Evolutionary conservation across 2,329 filamentous ascomycete genomes (phyloP), one percentile per base, ranked within the genome.

Genomic region (Aspergillus chevalieri): DNA sequence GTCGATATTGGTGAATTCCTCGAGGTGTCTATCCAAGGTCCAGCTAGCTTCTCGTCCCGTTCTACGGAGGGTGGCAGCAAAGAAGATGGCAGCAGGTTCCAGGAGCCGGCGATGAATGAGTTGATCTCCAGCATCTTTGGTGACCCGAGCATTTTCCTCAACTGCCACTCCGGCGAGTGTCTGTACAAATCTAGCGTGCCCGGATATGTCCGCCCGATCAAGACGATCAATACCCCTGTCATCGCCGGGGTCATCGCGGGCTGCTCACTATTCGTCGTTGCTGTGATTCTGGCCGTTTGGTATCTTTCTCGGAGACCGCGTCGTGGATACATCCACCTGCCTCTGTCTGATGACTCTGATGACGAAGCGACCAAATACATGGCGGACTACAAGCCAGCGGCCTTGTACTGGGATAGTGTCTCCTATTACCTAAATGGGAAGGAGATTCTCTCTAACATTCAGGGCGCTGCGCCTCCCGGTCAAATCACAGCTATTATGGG

Each of bases 401-500:
- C 90, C 0, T 72, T 98, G 28, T 87, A 88, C 57, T 98, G 96
- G 60, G 84, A 94, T 50, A 86, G 94, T 52, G 86, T 98, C 3
- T 83, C 84, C 0, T 98, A 98, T 65, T 78, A 80, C 19, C 78
- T 98, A 34, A 95, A 94, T 56, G 89, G 89, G 36, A 96, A 89
- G 70, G 79, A 87, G 47, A 96, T 98, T 43, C 76, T 98, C 2
- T 79, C 80, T 14, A 82, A 81, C 12, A 86, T 98, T 30, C 84
- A 86, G 56, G 93, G 93, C 43, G 84, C 89, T 39, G 91, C 92
- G n/a, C 86, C 87, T 58, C 90, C 92, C 2, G 94, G 94, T n/a
- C 90, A 98, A 67, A 82, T 97, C 6, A 89, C 92, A 57, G 93
- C 93, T 7, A 95, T 98, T 61, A 98, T 98, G 92, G 93, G 93